A percentile compares a stretch with the other conserved stretches of the same genome.
Evolutionary conservation across 225 moss, liverwort and hornwort genomes (phyloP).

Genomic region (Marchantia polymorpha): DNA sequence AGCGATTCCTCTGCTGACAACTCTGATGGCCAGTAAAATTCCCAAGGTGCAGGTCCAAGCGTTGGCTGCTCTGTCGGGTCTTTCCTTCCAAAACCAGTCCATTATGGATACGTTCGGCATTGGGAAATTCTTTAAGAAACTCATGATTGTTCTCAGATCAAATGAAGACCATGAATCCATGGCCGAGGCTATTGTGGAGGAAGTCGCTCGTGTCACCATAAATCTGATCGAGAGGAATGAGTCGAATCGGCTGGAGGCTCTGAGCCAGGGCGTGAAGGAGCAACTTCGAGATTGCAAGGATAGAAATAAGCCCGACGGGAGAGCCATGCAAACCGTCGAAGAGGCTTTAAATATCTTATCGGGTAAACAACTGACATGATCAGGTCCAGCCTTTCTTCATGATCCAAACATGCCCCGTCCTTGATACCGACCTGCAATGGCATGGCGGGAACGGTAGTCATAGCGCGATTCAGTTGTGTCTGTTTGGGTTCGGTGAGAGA

Average conservation of each 20-base stretch:
- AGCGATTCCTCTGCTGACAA: slow-evolving; percentile 29
- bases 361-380: slow-evolving; percentile 4
- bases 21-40: slow-evolving; percentile 16
- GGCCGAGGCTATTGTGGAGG: slow-evolving; percentile 26
- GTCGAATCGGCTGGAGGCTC: slow-evolving; percentile 20
- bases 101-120: slow-evolving; percentile 29
- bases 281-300: background rate
- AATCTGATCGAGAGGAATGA: slow-evolving; percentile 29
- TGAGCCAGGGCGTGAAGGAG: background rate
- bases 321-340: background rate
- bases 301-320: background rate
- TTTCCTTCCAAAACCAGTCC: slow-evolving; percentile 27
- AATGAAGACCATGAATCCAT: background rate
- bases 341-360: background rate
- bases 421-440: no score
- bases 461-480: no score
- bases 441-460: no score
- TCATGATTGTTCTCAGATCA: slow-evolving; percentile 5
- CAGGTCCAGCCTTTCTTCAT: no score
- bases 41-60: slow-evolving; percentile 33
- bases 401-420: no score
- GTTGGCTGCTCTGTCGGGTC: slow-evolving; percentile 32
- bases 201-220: background rate
- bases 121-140: slow-evolving; percentile 5
- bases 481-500: no score